Base-by-base conservation (phyloP, 2,329 filamentous ascomycete genomes). In the Alternaria ventricosa region DNA sequence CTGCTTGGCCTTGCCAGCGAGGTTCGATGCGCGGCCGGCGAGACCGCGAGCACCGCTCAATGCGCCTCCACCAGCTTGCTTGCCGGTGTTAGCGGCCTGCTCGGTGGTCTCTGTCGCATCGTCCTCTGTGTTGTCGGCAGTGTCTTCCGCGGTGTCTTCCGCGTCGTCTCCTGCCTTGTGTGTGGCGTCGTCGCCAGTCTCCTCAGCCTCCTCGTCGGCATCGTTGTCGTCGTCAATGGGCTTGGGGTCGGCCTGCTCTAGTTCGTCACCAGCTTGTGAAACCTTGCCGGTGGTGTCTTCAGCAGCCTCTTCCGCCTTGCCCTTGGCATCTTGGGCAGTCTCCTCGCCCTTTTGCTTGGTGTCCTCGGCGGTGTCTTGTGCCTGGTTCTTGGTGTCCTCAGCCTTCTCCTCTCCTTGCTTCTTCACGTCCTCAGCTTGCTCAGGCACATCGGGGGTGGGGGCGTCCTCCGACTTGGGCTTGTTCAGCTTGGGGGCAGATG, bases 121-220 rank as follows among this genome's bases (percentile, higher is more conserved):
- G 62, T 84, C 83, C 28, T 80, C 79, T 7, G 71, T 74, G 64
- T 82, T 81, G 23, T 79, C 78, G 46, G 75, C 73, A 23, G 76
- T 78, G 45, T 77, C 71, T 41, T 63, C 61, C 18, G 36, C 73
- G 49, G 76, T 73, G 55, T 82, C 79, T 58, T 81, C 80, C 30
- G 82, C 82, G 65, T 84, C 80, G 61, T 84, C 83, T n/a, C 77
- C 80, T 44, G 79, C 80, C 63, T 84, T 82, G 65, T 84, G 76
- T 46, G 78, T 82, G 30, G 81, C 79, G 13, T 82, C 77, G 53
- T 82, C 78, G n/a, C 62, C 67, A 22, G 55, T 70, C 64, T 71
- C 71, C n/a, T 70, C 70, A 13, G 68, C 70, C 18, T 70, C 67
- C 27, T 72, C 70, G 44, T 71, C 68, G 43, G 51, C 66, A 20